Conservation (phyloP, 2,329 filamentous ascomycete genomes). For the Periconia sp. region DNA sequence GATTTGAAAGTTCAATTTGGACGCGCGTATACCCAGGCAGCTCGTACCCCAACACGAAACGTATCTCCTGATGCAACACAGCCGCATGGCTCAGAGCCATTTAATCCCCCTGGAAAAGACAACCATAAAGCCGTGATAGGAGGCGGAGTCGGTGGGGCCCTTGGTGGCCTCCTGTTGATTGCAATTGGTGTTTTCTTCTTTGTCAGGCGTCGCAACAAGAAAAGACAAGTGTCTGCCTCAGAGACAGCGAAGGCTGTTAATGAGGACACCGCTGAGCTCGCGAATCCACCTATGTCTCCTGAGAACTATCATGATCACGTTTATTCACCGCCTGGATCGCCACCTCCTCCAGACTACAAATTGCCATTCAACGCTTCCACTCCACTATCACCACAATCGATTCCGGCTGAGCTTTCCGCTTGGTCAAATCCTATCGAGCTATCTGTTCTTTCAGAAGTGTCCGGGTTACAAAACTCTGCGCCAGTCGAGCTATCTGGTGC, state of each 20-base stretch:
- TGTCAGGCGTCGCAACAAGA: neutral
- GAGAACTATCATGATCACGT: neutral
- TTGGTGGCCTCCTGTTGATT: neutral
- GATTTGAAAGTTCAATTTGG: constrained; percentile 56
- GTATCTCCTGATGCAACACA: neutral
- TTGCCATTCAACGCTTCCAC: neutral
- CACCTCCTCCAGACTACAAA: neutral
- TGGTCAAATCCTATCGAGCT: too few species aligned
- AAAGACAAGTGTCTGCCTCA: neutral
- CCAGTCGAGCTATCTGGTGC: too few species aligned
- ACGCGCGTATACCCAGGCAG: constrained; percentile 45
- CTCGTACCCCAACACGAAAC: neutral
- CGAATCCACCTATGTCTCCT: too few species aligned
- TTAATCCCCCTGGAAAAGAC: neutral
- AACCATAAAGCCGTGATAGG: neutral
- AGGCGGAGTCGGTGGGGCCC: constrained; percentile 1
- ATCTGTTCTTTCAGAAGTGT: too few species aligned
- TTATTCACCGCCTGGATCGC: neutral
- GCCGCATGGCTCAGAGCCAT: neutral
- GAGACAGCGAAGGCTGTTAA: neutral
- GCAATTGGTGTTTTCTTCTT: neutral
- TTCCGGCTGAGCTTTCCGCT: too few species aligned
- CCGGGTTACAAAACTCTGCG: too few species aligned
- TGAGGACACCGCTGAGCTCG: neutral
- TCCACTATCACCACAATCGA: too few species aligned